A percentile compares a stretch with the other conserved stretches of the same genome.
Evolutionary conservation across 306 rosid species (phyloP).

Genomic region (Lathyrus sativus): DNA sequence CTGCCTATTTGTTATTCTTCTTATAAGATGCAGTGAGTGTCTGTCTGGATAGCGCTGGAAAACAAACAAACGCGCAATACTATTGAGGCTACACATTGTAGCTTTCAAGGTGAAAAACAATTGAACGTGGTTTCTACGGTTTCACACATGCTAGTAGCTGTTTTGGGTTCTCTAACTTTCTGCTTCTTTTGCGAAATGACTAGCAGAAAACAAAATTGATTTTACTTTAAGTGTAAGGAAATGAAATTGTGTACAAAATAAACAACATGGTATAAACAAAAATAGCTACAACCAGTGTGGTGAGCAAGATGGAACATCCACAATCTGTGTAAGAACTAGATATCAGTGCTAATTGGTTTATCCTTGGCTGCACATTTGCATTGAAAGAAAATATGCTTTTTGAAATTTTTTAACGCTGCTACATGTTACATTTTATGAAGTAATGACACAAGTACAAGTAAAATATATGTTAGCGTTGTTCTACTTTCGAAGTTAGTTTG

Average conservation of each 20-base stretch:
- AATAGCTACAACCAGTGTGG: neutral
- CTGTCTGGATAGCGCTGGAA: neutral
- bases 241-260: conserved; percentile 9
- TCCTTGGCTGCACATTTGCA: neutral
- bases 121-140: too few relatives aligned
- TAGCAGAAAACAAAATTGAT: neutral
- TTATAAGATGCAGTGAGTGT: neutral
- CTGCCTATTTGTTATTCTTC: conserved; percentile 12
- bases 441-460: conserved; percentile 1
- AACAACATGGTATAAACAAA: neutral
- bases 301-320: neutral
- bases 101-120: too few relatives aligned
- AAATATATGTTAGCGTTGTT: neutral
- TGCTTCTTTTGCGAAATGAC: neutral
- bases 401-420: neutral
- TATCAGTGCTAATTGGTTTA: neutral
- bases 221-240: too few relatives aligned
- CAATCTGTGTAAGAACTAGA: conserved; percentile 4
- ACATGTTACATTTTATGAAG: conserved; percentile 2
- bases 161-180: too few relatives aligned
- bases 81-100: neutral
- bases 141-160: too few relatives aligned
- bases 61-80: neutral
- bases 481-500: too few relatives aligned
- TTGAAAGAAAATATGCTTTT: neutral